Evolutionary conservation across 2,329 filamentous ascomycete genomes (phyloP).

Genomic region (Rhexocercosporidium sp.): DNA sequence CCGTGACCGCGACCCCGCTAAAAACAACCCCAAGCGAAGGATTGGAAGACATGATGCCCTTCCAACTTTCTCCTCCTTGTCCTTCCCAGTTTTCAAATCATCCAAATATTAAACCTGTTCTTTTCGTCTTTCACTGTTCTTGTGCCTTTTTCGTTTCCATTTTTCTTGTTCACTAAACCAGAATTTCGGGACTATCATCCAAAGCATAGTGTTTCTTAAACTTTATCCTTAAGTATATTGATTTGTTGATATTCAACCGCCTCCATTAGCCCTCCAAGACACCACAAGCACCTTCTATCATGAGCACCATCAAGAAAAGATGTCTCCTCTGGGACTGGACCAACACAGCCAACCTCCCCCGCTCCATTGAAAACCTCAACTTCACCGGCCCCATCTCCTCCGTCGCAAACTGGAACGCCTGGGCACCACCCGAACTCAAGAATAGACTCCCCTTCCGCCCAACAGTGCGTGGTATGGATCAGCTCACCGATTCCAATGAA

Average conservation of each 20-base stretch:
- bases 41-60: neutral
- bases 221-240: neutral
- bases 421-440: conserved; percentile 46
- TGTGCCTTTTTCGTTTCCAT: no score
- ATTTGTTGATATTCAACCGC: neutral
- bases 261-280: neutral
- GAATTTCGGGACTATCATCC: no score
- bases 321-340: conserved; percentile 52
- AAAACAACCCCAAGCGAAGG: neutral
- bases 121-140: no score
- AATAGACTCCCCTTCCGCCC: conserved; percentile 47
- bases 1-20: conserved; percentile 3
- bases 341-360: conserved; percentile 44
- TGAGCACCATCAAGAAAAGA: conserved; percentile 41
- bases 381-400: conserved; percentile 44
- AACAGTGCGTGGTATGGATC: conserved; percentile 47
- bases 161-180: no score
- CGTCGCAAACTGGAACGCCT: conserved; percentile 50
- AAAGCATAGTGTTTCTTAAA: neutral
- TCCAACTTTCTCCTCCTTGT: neutral
- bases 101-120: no score
- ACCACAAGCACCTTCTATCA: neutral
- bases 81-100: neutral
- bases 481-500: conserved; percentile 45
- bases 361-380: conserved; percentile 45